These are phyloP conservation scores for Penicillium sp. DNA, from an alignment of 2,329 filamentous ascomycete genomes.

Conservation along the genomic window DNA sequence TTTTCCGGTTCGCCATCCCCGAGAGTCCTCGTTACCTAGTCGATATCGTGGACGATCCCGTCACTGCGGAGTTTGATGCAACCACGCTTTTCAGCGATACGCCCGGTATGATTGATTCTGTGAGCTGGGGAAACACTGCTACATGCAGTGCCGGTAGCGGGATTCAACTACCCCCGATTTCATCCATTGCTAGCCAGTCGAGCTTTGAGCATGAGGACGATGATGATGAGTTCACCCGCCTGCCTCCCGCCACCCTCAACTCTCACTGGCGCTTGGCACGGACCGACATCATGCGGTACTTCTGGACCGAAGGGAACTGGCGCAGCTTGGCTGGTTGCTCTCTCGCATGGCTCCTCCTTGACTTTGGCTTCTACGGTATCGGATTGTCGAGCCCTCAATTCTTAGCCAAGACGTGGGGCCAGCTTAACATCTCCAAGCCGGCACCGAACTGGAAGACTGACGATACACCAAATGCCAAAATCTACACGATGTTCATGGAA, in stretches of 20 bases:
- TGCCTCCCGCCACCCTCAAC: constrained; percentile 41
- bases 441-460: constrained; percentile 40
- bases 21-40: constrained; percentile 65
- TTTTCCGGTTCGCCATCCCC: constrained; percentile 65
- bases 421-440: constrained; percentile 27
- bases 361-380: constrained; percentile 59
- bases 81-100: constrained; percentile 55
- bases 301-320: constrained; percentile 46
- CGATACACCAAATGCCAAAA: constrained; percentile 40
- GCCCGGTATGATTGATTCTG: constrained; percentile 19
- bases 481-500: constrained; percentile 41
- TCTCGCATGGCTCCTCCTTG: constrained; percentile 55
- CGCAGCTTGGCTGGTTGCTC: constrained; percentile 47
- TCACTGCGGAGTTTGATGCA: constrained; percentile 58
- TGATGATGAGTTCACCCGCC: constrained; percentile 21
- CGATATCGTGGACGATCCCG: constrained; percentile 62
- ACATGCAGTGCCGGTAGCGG: constrained; percentile 10
- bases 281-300: constrained; percentile 42
- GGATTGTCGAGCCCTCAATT: constrained; percentile 47
- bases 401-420: constrained; percentile 42
- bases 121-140: constrained; percentile 29
- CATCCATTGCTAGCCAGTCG: constrained; percentile 25
- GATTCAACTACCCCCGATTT: constrained; percentile 27
- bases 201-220: constrained; percentile 24
- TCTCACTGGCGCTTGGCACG: constrained; percentile 42